Base-by-base conservation (phyloP, 78 protist genomes). In the Dictyostelium citrinum region DNA sequence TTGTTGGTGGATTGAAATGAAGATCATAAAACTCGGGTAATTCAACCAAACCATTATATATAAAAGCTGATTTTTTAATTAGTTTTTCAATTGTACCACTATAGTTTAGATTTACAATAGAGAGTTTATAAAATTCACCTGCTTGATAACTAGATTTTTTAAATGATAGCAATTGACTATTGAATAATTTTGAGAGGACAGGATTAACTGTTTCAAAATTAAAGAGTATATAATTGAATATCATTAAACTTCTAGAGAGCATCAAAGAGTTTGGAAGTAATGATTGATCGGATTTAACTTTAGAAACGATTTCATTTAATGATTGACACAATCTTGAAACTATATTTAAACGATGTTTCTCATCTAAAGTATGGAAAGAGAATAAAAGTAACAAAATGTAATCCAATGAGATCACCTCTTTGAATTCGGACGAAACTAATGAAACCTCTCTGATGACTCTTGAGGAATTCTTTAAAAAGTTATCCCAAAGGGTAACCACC, bases 291-390 rank as follows among this genome's bases (percentile, higher is more conserved):
- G 51, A 31, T 39, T 58, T 33, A 4, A 74, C 75, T 55, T 31
- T 7, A 8, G 12, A 64, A 58, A 58, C 78, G 39, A 55, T 45
- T 24, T 29, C 49, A 27, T 22, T 14, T 24, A 77, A 46, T 45
- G 29, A 72, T 2, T 49, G 22, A 37, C 14, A 8, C 7, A 58
- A 71, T 16, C 22, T 29, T 27, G 68, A 17, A 20, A 86, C n/a
- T n/a, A 86, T 86, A 17, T 43, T 60, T 3, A 77, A 33, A 41
- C 92, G 49, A 86, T 77, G 55, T 43, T 76, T 14, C 8, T 60
- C 79, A 43, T 76, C 78, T 29, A 86, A 64, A 2, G 84, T 43
- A 43, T 86, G 92, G 64, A 76, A 86, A 10, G 80, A 64, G 37
- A 86, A 86, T 4, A 86, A 16, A 4, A 86, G 35, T 10, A 86